These are phyloP conservation scores for Fraxinus angustifolia DNA, from an alignment of 305 asterid species.

Conservation along the genomic window DNA sequence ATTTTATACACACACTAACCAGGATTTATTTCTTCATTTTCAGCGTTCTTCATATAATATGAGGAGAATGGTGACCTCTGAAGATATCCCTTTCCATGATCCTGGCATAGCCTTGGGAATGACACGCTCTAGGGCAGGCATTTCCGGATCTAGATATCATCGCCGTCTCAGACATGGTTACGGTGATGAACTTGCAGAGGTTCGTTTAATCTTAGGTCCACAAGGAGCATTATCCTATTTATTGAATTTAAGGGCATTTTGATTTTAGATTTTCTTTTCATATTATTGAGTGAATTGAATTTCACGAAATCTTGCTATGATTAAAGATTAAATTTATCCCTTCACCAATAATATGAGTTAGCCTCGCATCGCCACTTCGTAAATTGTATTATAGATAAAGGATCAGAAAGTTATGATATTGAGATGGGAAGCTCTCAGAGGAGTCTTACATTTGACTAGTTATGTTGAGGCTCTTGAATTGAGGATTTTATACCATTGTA, in stretches of 20 bases:
- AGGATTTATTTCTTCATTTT: conserved; percentile 19
- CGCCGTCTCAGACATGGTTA: conserved; percentile 61
- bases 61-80: conserved; percentile 78
- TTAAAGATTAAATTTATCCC: not conserved
- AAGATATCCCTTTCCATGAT: conserved; percentile 67
- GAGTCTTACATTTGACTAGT: not conserved
- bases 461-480: not conserved
- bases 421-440: conserved; percentile 8
- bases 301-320: not conserved
- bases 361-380: not conserved
- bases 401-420: conserved; percentile 1
- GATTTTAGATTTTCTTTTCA: not conserved
- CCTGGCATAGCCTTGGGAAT: conserved; percentile 46
- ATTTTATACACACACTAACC: not conserved
- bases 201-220: conserved; percentile 30
- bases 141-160: conserved; percentile 60
- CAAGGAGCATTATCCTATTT: not conserved
- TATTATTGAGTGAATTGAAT: conserved; percentile 2
- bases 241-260: not conserved
- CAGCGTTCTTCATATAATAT: conserved; percentile 59
- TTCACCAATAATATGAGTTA: not conserved
- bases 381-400: not conserved
- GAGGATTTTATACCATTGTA: not conserved
- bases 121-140: conserved; percentile 46
- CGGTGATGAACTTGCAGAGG: conserved; percentile 86